A percentile compares a stretch with the other conserved stretches of the same genome.
Evolutionary conservation across 805 yeast genomes (phyloP).

Genomic region (Sugiyamaella mastotermitis): DNA sequence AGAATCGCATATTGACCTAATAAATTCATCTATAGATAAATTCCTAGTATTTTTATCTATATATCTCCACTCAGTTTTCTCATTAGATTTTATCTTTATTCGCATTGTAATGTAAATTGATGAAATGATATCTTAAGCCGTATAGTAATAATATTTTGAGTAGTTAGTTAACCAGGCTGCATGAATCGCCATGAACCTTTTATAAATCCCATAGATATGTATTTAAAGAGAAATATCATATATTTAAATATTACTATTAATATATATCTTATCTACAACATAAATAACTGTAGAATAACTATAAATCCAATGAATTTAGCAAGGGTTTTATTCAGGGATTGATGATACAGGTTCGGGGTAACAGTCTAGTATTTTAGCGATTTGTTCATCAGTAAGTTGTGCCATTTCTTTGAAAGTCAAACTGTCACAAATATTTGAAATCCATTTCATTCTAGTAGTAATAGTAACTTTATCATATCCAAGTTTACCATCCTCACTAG

Average conservation of each 20-base stretch:
- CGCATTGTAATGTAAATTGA: slow-evolving; percentile 3
- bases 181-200: too few relatives aligned
- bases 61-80: background rate
- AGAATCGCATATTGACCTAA: slow-evolving; percentile 1
- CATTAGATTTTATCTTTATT: background rate
- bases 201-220: too few relatives aligned
- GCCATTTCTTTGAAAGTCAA: slow-evolving; percentile 59
- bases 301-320: too few relatives aligned
- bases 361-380: slow-evolving; percentile 34
- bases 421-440: slow-evolving; percentile 56
- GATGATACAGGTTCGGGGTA: slow-evolving; percentile 15
- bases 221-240: too few relatives aligned
- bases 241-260: too few relatives aligned
- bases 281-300: too few relatives aligned
- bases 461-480: slow-evolving; percentile 31
- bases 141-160: too few relatives aligned
- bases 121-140: too few relatives aligned
- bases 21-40: slow-evolving; percentile 1
- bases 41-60: background rate
- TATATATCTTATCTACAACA: too few relatives aligned
- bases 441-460: slow-evolving; percentile 65
- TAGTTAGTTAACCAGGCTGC: too few relatives aligned
- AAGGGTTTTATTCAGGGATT: too few relatives aligned
- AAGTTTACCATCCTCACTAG: slow-evolving; percentile 37
- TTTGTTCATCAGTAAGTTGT: slow-evolving; percentile 24